Percentiles rank a stretch among this genome's conserved stretches.
phyloP scores from a whole-genome alignment of 208 protist genomes.

The Balamuthia mandrillaris region DNA sequence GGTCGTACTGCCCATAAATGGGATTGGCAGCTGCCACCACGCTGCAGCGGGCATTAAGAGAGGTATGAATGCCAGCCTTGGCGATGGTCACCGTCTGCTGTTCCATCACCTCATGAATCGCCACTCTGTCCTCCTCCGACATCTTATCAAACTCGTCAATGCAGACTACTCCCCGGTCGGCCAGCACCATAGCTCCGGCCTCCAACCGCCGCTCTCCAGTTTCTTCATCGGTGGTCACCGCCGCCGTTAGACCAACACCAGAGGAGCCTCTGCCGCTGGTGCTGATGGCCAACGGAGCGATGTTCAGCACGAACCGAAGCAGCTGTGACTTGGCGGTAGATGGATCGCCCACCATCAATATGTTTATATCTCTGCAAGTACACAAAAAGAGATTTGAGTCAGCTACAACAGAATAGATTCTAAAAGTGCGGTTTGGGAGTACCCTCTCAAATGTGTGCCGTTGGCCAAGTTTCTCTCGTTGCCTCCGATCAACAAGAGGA shows the following conservation, averaged over 20 bases:
- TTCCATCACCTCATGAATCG: constrained; percentile 96
- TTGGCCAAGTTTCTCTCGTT: constrained; percentile 85
- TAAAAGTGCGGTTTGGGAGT: neutral
- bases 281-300: constrained; percentile 93
- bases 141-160: constrained; percentile 99
- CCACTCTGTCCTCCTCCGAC: constrained; percentile 86
- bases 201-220: constrained; percentile 83
- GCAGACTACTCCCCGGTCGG: constrained; percentile 96
- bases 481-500: constrained; percentile 95
- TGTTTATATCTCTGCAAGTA: constrained; percentile 91
- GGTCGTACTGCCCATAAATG: constrained; percentile 96
- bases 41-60: constrained; percentile 96
- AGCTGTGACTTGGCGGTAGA: constrained; percentile 99
- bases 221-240: constrained; percentile 93
- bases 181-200: constrained; percentile 99
- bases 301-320: constrained; percentile 92
- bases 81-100: constrained; percentile 99
- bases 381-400: constrained; percentile 9
- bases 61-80: constrained; percentile 99
- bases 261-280: constrained; percentile 96
- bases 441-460: constrained; percentile 89
- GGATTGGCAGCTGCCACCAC: constrained; percentile 99
- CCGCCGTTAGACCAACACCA: constrained; percentile 98
- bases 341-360: constrained; percentile 98
- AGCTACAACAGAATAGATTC: neutral